phyloP scores from a whole-genome alignment of 371 early-diverging fungal species.

The Mucor sp. region DNA sequence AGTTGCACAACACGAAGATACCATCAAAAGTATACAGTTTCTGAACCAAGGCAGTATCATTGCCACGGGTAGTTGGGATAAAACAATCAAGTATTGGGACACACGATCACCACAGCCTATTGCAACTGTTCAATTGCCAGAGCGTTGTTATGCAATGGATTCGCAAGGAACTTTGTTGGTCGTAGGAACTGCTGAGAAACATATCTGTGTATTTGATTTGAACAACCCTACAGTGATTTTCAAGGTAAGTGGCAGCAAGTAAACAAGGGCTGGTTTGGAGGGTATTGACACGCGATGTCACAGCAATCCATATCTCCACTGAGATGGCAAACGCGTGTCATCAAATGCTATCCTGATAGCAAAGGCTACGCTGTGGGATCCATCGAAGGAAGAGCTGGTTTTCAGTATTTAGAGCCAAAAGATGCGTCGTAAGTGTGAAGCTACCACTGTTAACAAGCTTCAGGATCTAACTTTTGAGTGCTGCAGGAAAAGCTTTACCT shows the following conservation, averaged over 20 bases:
- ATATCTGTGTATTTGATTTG: slow-evolving; percentile 76
- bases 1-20: slow-evolving; percentile 83
- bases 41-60: slow-evolving; percentile 61
- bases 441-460: neutral
- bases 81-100: slow-evolving; percentile 94
- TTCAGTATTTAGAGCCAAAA: slow-evolving; percentile 87
- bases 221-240: slow-evolving; percentile 76
- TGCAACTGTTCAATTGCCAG: slow-evolving; percentile 74
- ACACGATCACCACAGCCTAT: slow-evolving; percentile 73
- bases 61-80: slow-evolving; percentile 92
- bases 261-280: too few relatives aligned
- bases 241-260: slow-evolving; percentile 44
- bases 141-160: slow-evolving; percentile 93
- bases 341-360: slow-evolving; percentile 76
- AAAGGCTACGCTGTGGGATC: slow-evolving; percentile 89
- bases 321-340: slow-evolving; percentile 84
- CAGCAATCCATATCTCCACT: slow-evolving; percentile 72
- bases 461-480: neutral
- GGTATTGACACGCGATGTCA: too few relatives aligned
- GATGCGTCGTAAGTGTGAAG: slow-evolving; percentile 60
- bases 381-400: slow-evolving; percentile 92
- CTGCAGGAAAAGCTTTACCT: slow-evolving; percentile 78
- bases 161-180: slow-evolving; percentile 27
- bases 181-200: slow-evolving; percentile 48
- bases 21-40: slow-evolving; percentile 75